Base-by-base conservation (phyloP, 768 basidiomycete species). In the Lentinula raphanica region DNA sequence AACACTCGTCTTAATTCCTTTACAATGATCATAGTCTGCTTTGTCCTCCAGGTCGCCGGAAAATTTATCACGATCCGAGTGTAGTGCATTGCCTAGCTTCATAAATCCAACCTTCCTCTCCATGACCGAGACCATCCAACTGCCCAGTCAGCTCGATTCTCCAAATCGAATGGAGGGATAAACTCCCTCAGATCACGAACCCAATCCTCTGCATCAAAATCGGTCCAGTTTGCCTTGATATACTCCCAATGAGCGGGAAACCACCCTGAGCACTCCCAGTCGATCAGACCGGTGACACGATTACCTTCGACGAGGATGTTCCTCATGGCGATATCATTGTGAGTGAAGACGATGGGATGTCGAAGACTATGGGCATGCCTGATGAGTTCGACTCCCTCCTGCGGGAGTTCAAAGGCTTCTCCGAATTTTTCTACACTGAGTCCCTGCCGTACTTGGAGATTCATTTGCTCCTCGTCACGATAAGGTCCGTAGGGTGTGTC, bases 211-310 rank as follows among this genome's bases (percentile, higher is more conserved):
- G 9, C 23, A 28, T 46, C n/a, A 46, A 46, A 23, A 7, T 46
- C 45, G 9, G 45, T 51, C 58, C 58, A 59, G n/a, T 28, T 12
- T 4, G 59, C 54, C 44, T 59, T 59, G 19, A 59, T 23, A 56
- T 66, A 66, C 44, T 75, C 74, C 73, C 73, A 75, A 58, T 69
- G 73, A 35, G 64, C 69, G 11, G 74, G 75, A 54, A 69, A 71
- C 64, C 66, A 76, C 8, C 74, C 73, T 3, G 67, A 64, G 17
- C 58, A 64, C 48, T 67, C 70, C 74, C 73, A 77, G 57, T 75
- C 76, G 17, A 77, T 42, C 17, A 76, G 63, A 7, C 64, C 73
- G 3, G 68, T 69, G 46, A 76, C 65, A 3, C 21, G 59, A 19
- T 60, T 61, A 23, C 62, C 67, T 5, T 68, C 54, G 29, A 21